phyloP scores from a whole-genome alignment of 495 filamentous ascomycete genomes.

The Chlorociboria aeruginascens region DNA sequence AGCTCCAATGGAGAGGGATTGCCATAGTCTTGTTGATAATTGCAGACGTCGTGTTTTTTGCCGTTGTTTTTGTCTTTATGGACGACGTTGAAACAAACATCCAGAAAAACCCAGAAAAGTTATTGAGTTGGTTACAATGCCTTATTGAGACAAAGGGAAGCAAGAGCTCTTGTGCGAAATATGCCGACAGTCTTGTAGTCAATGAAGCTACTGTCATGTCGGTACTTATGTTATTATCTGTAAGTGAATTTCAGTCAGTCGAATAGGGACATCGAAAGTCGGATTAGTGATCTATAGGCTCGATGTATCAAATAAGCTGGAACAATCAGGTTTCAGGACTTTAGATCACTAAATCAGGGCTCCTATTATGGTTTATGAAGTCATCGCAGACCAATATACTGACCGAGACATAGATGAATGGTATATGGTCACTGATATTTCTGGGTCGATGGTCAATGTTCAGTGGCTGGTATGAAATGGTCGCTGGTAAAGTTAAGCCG shows the following conservation, averaged over 20 bases:
- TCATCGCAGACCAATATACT: constrained; percentile 3
- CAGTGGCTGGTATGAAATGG: constrained; percentile 65
- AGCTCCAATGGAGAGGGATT: constrained; percentile 89
- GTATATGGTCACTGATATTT: constrained; percentile 73
- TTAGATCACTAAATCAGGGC: too few species aligned
- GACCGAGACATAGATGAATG: constrained; percentile 46
- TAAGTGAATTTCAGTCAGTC: constrained; percentile 27
- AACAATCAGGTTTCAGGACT: too few species aligned
- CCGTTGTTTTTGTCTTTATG: constrained; percentile 77
- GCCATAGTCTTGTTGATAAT: constrained; percentile 78
- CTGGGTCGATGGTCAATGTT: constrained; percentile 75
- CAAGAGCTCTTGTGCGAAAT: constrained; percentile 49
- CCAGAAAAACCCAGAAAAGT: constrained; percentile 37
- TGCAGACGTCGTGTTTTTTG: constrained; percentile 82
- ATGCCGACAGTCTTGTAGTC: constrained; percentile 47
- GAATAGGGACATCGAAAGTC: too few species aligned
- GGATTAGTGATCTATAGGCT: too few species aligned
- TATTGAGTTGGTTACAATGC: constrained; percentile 57
- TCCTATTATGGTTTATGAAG: neutral
- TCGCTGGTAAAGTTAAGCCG: constrained; percentile 31
- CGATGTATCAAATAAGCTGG: too few species aligned
- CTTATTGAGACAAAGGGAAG: constrained; percentile 45
- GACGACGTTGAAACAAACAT: constrained; percentile 54
- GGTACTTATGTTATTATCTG: constrained; percentile 66
- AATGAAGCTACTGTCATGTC: constrained; percentile 69